Base-by-base conservation (phyloP, 805 yeast genomes). In the Metschnikowia rubicola region DNA sequence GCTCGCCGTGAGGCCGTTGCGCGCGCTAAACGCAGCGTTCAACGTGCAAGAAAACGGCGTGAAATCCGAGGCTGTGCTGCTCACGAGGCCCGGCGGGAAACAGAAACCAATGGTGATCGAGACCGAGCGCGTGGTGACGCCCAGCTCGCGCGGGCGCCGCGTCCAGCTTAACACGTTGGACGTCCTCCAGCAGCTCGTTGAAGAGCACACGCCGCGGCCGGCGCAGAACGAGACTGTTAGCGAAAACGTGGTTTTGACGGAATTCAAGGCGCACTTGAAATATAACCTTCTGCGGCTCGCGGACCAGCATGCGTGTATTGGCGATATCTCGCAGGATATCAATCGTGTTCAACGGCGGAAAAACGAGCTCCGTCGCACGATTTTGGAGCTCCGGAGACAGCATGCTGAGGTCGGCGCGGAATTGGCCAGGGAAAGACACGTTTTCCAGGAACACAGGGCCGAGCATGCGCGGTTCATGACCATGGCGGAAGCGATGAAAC, bases 221-320 rank as follows among this genome's bases (percentile, higher is more conserved):
- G 39, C 41, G 12, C 43, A 49, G 38, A 56, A 57, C 19, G 48
- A 41, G 12, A 13, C 42, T 4, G 48, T 63, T 4, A 63, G 61
- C 33, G 65, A 63, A 28, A 41, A 51, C 35, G 41, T 54, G 8
- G 56, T 65, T 10, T 67, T 68, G 21, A 54, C 61, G 11, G 69
- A 67, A 37, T 70, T 65, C 55, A 65, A 64, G 44, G 53, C 60
- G 1, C 67, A 66, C 46, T 35, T 67, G 10, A 26, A 59, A 12
- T 56, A 58, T 43, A 64, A 67, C 43, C 48, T 72, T 13, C 60
- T 55, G 32, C 59, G 66, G 43, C 50, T 72, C 38, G 48, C 52
- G 50, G 76, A 69, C 50, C 55, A 61, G 11, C 72, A 70, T 51
- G 62, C 71, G 9, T 64, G 61, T 37, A 64, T 71, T 12, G 52